phyloP scores from a whole-genome alignment of 148 eudicot species.

The Hydrangea macrophylla region DNA sequence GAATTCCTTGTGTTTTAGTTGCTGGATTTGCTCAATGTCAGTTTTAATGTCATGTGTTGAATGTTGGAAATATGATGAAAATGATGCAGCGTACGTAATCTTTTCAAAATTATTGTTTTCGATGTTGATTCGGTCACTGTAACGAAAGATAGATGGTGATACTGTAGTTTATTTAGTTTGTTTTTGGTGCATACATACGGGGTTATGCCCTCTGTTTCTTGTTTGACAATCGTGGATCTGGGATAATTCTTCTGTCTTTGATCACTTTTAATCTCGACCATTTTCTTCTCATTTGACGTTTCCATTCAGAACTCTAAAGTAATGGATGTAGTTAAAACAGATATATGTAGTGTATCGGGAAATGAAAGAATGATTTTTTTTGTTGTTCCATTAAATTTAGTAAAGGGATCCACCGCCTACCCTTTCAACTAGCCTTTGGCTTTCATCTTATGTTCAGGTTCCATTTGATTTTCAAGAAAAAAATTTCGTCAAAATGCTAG shows the following conservation, averaged over 20 bases:
- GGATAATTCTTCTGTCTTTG: background rate
- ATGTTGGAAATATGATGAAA: conserved; percentile 8
- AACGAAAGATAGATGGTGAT: background rate
- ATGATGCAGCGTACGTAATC: background rate
- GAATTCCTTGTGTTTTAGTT: background rate
- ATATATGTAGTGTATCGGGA: too few relatives aligned
- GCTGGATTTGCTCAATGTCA: conserved; percentile 4
- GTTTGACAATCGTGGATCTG: background rate
- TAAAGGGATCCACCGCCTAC: too few relatives aligned
- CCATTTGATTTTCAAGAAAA: too few relatives aligned
- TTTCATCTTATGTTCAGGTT: too few relatives aligned
- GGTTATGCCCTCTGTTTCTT: background rate
- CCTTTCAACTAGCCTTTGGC: too few relatives aligned
- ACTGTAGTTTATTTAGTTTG: background rate
- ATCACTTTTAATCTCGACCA: background rate
- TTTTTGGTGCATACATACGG: background rate
- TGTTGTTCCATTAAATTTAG: too few relatives aligned
- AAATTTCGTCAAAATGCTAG: too few relatives aligned
- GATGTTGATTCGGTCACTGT: background rate
- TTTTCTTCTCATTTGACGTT: background rate
- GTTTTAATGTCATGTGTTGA: background rate
- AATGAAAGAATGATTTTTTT: too few relatives aligned
- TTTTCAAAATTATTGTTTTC: background rate
- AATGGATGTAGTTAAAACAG: too few relatives aligned
- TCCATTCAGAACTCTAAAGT: too few relatives aligned